These are phyloP conservation scores for Penicillium sp. DNA, from an alignment of 2,329 filamentous ascomycete genomes.

Conservation along the genomic window DNA sequence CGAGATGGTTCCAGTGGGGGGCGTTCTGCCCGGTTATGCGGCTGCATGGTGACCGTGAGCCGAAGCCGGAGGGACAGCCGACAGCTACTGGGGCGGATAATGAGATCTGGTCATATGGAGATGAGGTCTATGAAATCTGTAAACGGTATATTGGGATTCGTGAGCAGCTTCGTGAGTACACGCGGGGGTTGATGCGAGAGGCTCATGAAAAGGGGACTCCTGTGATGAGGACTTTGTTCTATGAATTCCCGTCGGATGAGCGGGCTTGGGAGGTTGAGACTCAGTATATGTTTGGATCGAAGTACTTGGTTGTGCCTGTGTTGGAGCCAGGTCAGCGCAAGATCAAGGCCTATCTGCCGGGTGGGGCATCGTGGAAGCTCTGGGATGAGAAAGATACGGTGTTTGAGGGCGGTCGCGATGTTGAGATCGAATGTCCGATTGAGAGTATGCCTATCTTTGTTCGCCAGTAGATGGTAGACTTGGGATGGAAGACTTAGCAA, in stretches of 20 bases:
- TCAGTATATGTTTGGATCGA: slow-evolving; percentile 64
- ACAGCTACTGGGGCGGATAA: slow-evolving; percentile 31
- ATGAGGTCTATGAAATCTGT: slow-evolving; percentile 60
- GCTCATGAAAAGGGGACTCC: slow-evolving; percentile 62
- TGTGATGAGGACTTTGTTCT: slow-evolving; percentile 63
- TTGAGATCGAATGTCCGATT: slow-evolving; percentile 48
- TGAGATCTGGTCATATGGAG: slow-evolving; percentile 67
- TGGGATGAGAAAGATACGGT: slow-evolving; percentile 35
- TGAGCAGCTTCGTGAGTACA: slow-evolving; percentile 60
- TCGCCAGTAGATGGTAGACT: slow-evolving; percentile 7
- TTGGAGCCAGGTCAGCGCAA: slow-evolving; percentile 50
- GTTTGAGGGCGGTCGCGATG: slow-evolving; percentile 41
- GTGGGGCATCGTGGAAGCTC: slow-evolving; percentile 47
- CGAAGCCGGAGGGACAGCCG: slow-evolving; percentile 42
- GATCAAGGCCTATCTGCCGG: slow-evolving; percentile 55
- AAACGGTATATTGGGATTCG: slow-evolving; percentile 59
- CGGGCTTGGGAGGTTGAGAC: slow-evolving; percentile 58
- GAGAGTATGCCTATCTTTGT: slow-evolving; percentile 52
- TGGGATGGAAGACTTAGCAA: neutral
- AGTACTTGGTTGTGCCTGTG: slow-evolving; percentile 60
- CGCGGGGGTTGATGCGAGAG: slow-evolving; percentile 57
- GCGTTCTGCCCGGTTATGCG: slow-evolving; percentile 67
- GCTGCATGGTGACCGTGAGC: slow-evolving; percentile 65
- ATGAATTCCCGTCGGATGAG: slow-evolving; percentile 60
- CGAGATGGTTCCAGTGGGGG: slow-evolving; percentile 70